Percentiles rank a stretch among this genome's conserved stretches.
phyloP scores from a whole-genome alignment of 1,139 yeast genomes.

The Protomyces lactucae-debilis region DNA sequence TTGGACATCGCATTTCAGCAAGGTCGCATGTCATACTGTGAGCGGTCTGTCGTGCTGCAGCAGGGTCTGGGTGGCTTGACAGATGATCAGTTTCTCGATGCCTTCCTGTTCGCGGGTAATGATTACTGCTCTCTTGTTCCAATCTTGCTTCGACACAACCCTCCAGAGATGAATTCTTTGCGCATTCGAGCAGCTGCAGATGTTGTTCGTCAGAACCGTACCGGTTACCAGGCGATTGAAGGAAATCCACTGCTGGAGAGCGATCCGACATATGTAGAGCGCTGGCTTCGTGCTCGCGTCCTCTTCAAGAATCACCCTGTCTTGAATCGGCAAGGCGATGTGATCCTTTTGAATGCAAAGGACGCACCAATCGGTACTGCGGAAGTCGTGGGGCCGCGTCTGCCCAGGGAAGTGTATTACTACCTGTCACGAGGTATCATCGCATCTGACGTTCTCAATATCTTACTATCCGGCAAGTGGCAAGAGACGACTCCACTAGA shows the following conservation, averaged over 20 bases:
- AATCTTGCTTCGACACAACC: conserved; percentile 39
- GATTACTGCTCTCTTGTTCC: conserved; percentile 69
- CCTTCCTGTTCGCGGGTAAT: conserved; percentile 73
- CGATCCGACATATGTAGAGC: conserved; percentile 38
- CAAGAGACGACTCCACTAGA: conserved; percentile 68
- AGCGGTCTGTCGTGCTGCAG: conserved; percentile 25
- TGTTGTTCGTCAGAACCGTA: conserved; percentile 46
- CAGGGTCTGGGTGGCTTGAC: conserved; percentile 18
- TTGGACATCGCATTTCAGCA: conserved; percentile 38
- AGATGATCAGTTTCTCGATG: conserved; percentile 33
- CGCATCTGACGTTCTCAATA: conserved; percentile 60
- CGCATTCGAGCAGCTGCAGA: conserved; percentile 44
- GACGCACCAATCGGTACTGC: conserved; percentile 71
- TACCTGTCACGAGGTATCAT: conserved; percentile 76
- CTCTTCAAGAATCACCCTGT: conserved; percentile 63
- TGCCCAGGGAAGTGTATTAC: conserved; percentile 81
- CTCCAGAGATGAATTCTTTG: conserved; percentile 39
- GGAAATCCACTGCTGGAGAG: conserved; percentile 36
- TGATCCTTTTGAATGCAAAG: conserved; percentile 50
- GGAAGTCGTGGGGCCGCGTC: conserved; percentile 74
- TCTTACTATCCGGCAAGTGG: conserved; percentile 61
- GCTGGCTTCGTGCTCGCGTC: conserved; percentile 44
- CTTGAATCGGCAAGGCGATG: conserved; percentile 61
- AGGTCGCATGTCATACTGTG: conserved; percentile 56
- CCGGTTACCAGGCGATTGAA: conserved; percentile 41